Base-by-base conservation (phyloP, 441 rosid species). In the Arabidopsis lyrata region DNA sequence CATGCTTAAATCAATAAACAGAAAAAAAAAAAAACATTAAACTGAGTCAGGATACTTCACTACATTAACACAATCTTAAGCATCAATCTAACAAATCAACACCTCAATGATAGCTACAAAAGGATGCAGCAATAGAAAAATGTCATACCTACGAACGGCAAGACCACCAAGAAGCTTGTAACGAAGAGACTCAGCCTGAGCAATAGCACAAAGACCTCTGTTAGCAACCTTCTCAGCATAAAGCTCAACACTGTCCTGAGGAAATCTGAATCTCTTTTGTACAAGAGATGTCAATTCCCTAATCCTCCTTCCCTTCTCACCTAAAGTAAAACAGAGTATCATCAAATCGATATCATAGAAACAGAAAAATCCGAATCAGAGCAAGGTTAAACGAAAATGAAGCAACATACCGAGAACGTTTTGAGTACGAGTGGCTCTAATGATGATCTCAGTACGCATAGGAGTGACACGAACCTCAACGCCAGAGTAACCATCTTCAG, bases 151-250 rank as follows among this genome's bases (percentile, higher is more conserved):
- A 13, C 98, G 85, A 38, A 90, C 97, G 27, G 96, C 97, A 10
- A 93, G 98, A 5, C 97, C 96, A 44, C 97, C 93, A 2, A 93
- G 95, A 35, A 93, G 88, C 90, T 91, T 91, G 91, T 89, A 88
- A 14, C 96, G 95, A 32, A 93, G 87, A 73, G 95, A 93, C 82
- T 89, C 96, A 0, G 90, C 95, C 79, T 90, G 92, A 27, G 95
- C 92, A 79, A 89, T 86, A 45, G 97, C 97, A 64, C 93, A 90
- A 16, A 93, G 91, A 1, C 98, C 98, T 59, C 88, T 86, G 79
- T 74, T 87, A 71, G 70, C 74, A 15, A 89, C 93, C 75, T 86
- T 93, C 77, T 90, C 95, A 11, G 95, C 95, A 12, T 87, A 90
- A 32, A 93, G 87, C 84, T 89, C 92, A 2, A 90, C 97, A 38